A percentile compares a stretch with the other conserved stretches of the same genome.
These are phyloP conservation scores for Apiospora koreana DNA, from an alignment of 2,329 filamentous ascomycete species.

Conservation along the genomic window DNA sequence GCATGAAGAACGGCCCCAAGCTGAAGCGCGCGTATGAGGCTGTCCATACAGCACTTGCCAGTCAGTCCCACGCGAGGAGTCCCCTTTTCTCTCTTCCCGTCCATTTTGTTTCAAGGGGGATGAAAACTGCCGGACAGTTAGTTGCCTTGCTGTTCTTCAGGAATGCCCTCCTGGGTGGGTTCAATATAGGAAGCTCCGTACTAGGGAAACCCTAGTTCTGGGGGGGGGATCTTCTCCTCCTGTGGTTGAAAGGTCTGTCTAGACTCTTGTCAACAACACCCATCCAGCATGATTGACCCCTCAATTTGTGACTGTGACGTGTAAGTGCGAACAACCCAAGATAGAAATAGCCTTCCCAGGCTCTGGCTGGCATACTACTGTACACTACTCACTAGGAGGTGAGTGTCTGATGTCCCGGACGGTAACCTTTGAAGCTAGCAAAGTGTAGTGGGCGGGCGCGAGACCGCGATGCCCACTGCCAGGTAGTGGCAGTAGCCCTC, in stretches of 20 bases:
- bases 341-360: not conserved
- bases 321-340: not conserved
- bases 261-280: not conserved
- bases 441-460: not conserved
- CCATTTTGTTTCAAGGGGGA: not conserved
- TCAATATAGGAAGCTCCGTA: slow-evolving; percentile 2
- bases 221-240: not conserved
- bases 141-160: not conserved
- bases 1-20: not conserved
- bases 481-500: not conserved
- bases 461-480: not conserved
- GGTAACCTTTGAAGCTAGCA: not conserved
- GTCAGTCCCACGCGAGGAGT: too few relatives aligned
- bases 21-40: not conserved
- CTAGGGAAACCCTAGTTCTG: not conserved
- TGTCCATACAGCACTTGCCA: not conserved
- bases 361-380: too few relatives aligned
- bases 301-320: not conserved
- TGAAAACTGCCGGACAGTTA: not conserved
- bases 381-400: not conserved
- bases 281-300: not conserved
- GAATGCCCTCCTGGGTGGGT: not conserved
- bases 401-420: not conserved
- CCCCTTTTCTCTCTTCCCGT: not conserved
- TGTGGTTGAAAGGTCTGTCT: not conserved